These are phyloP conservation scores for Maudiozyma turicensis DNA, from an alignment of 805 yeast genomes.

Conservation along the genomic window DNA sequence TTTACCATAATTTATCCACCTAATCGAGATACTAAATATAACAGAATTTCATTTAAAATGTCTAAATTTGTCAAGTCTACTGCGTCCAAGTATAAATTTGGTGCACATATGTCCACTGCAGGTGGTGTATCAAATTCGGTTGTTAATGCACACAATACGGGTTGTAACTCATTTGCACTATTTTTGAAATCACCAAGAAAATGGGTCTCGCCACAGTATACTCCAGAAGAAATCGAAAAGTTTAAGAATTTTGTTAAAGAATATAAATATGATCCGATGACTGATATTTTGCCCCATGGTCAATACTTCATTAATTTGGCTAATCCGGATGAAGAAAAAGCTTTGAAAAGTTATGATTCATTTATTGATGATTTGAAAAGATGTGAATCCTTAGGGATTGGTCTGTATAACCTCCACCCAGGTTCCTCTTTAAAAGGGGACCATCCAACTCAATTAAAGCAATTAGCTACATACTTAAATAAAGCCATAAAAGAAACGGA, in stretches of 20 bases:
- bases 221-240: slow-evolving; percentile 53
- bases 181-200: slow-evolving; percentile 83
- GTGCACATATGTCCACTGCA: slow-evolving; percentile 80
- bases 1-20: too few species aligned
- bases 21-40: not conserved
- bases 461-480: slow-evolving; percentile 73
- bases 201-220: slow-evolving; percentile 79
- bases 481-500: slow-evolving; percentile 62
- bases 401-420: slow-evolving; percentile 85
- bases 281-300: slow-evolving; percentile 88
- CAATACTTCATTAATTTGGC: slow-evolving; percentile 89
- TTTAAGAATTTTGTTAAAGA: slow-evolving; percentile 57
- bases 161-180: slow-evolving; percentile 74
- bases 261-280: slow-evolving; percentile 58
- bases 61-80: slow-evolving; percentile 35
- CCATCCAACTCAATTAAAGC: slow-evolving; percentile 50
- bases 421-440: slow-evolving; percentile 78
- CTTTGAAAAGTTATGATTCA: slow-evolving; percentile 61
- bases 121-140: slow-evolving; percentile 75
- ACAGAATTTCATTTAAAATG: slow-evolving; percentile 7
- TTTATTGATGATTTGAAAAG: slow-evolving; percentile 79
- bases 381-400: slow-evolving; percentile 79
- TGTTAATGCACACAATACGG: slow-evolving; percentile 43
- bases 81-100: slow-evolving; percentile 49
- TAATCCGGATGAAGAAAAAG: slow-evolving; percentile 77